These are phyloP conservation scores for Jatropha podagrica DNA, from an alignment of 441 rosid species.

Conservation along the genomic window DNA sequence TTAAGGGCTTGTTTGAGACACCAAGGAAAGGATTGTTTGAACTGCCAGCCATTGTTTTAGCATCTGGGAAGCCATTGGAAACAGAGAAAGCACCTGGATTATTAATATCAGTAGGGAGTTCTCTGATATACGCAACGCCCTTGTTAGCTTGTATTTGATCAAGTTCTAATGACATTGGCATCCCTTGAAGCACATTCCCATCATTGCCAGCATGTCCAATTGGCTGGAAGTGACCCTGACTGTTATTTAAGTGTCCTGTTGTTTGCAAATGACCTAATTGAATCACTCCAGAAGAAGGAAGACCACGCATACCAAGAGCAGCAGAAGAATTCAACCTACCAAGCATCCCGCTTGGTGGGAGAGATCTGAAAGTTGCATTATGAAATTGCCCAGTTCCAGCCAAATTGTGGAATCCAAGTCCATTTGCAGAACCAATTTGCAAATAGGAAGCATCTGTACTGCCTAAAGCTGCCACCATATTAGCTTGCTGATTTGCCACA, in stretches of 20 bases:
- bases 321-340: constrained; percentile 63
- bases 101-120: constrained; percentile 34
- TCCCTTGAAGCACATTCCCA: constrained; percentile 59
- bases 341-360: constrained; percentile 59
- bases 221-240: constrained; percentile 45
- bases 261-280: constrained; percentile 37
- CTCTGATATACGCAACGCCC: constrained; percentile 28
- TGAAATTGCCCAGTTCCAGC: constrained; percentile 53
- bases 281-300: constrained; percentile 57
- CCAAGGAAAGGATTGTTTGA: constrained; percentile 37
- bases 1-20: constrained; percentile 36
- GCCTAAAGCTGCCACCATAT: constrained; percentile 56
- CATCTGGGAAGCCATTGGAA: constrained; percentile 39
- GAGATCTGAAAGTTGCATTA: constrained; percentile 45
- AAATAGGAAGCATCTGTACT: constrained; percentile 60
- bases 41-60: constrained; percentile 34
- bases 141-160: constrained; percentile 52
- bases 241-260: constrained; percentile 25
- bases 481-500: constrained; percentile 71
- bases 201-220: constrained; percentile 37
- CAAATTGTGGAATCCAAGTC: constrained; percentile 50
- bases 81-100: constrained; percentile 31
- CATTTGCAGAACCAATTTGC: constrained; percentile 49
- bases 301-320: constrained; percentile 57
- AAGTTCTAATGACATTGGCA: constrained; percentile 56